Percentiles rank a stretch among this genome's conserved stretches.
Conservation (phyloP, 345 rosid genomes). For the Trapa incisa region DNA sequence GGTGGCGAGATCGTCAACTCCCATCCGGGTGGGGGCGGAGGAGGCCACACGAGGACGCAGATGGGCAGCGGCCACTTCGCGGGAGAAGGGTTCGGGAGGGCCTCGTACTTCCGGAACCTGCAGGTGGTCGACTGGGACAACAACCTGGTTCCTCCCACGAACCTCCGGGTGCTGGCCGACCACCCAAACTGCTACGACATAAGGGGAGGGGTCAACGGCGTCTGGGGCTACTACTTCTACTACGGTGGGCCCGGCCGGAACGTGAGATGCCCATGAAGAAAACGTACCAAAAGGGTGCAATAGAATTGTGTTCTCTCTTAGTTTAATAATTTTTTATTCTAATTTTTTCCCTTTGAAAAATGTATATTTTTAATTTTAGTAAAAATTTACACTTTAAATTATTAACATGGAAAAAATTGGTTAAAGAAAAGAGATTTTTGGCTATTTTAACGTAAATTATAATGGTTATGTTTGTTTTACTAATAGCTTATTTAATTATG, state of each 20-base stretch:
- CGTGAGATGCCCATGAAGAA: conserved; percentile 58
- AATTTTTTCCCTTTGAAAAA: background rate
- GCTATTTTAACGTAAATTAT: too few species aligned
- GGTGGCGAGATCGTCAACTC: conserved; percentile 85
- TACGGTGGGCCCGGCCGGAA: conserved; percentile 97
- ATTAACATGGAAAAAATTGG: too few species aligned
- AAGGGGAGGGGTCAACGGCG: conserved; percentile 67
- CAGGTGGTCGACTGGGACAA: conserved; percentile 97
- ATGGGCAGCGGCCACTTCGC: conserved; percentile 98
- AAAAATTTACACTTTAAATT: conserved; percentile 4
- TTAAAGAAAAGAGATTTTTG: too few species aligned
- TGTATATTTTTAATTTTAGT: background rate
- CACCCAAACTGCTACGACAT: conserved; percentile 87
- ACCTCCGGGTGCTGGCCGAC: conserved; percentile 66
- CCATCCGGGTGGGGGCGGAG: conserved; percentile 9
- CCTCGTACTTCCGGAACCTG: conserved; percentile 76
- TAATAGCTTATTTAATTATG: too few species aligned
- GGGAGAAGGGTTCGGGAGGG: conserved; percentile 78
- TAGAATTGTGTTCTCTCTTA: conserved; percentile 4
- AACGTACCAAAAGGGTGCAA: conserved; percentile 9
- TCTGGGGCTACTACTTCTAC: conserved; percentile 91
- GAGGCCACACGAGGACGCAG: conserved; percentile 71
- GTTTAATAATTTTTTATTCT: background rate
- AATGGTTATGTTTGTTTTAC: too few species aligned
- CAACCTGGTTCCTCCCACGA: conserved; percentile 56